Evolutionary conservation across 805 yeast species (phyloP).

Genomic region (Suhomyces vadensis): DNA sequence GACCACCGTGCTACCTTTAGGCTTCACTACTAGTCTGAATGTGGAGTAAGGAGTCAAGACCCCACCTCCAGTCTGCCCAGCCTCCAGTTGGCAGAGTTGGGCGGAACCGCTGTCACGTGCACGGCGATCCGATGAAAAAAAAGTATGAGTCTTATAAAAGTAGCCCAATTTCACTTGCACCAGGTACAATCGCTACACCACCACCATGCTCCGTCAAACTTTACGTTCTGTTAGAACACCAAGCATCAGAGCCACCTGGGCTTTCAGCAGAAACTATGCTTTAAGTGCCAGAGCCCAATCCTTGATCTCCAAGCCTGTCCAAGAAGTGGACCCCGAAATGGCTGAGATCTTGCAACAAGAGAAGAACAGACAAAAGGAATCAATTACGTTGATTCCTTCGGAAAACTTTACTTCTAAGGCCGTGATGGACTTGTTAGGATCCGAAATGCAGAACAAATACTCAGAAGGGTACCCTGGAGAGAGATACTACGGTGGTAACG

Average conservation of each 20-base stretch:
- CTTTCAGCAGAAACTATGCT: constrained; percentile 51
- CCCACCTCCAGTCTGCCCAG: too few relatives aligned
- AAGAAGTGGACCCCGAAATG: constrained; percentile 78
- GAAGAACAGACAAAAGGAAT: constrained; percentile 87
- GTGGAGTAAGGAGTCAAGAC: too few relatives aligned
- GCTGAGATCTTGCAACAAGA: constrained; percentile 74
- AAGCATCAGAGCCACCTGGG: constrained; percentile 14
- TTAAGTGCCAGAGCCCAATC: constrained; percentile 65
- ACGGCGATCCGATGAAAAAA: neutral
- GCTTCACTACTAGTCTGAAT: neutral
- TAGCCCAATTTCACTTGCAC: neutral
- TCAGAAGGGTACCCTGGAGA: constrained; percentile 99
- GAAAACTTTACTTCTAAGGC: constrained; percentile 97
- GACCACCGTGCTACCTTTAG: neutral
- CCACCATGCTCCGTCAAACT: constrained; percentile 26
- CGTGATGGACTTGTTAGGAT: constrained; percentile 94
- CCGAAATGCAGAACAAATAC: constrained; percentile 98
- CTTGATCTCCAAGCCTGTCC: constrained; percentile 61
- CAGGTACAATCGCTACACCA: neutral
- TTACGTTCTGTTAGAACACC: constrained; percentile 28
- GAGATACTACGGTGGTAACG: constrained; percentile 98
- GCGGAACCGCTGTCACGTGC: neutral
- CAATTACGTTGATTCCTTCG: constrained; percentile 91
- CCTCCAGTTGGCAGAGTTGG: too few relatives aligned
- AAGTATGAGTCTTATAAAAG: constrained; percentile 4